Percentiles rank a stretch among this genome's conserved stretches.
Evolutionary conservation across 202 grass and related monocot species (phyloP).

Genomic region (Setaria viridis): DNA sequence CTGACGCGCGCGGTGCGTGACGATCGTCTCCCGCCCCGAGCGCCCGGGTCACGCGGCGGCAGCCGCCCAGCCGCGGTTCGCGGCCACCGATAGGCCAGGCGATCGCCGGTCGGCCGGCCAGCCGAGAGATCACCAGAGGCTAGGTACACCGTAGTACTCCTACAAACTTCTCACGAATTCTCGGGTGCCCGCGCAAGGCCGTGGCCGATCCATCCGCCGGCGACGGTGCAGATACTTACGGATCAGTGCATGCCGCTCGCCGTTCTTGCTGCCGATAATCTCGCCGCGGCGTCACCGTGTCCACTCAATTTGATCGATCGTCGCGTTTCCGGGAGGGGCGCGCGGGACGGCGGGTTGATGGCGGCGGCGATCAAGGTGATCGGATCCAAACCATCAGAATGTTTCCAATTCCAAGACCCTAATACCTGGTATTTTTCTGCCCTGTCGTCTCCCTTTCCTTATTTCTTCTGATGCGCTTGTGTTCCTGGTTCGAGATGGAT

Average conservation of each 20-base stretch:
- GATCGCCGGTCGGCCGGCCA: too few relatives aligned
- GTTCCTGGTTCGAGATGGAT: not conserved
- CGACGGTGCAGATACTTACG: not conserved
- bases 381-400: slow-evolving; percentile 52
- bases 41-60: too few relatives aligned
- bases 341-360: not conserved
- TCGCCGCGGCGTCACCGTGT: not conserved
- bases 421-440: slow-evolving; percentile 43
- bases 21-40: too few relatives aligned
- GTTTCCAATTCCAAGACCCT: slow-evolving; percentile 51
- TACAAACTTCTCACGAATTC: not conserved
- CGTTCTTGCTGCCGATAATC: not conserved
- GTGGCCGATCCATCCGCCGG: not conserved
- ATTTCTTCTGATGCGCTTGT: not conserved
- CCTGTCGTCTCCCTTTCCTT: not conserved
- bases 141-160: not conserved
- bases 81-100: too few relatives aligned
- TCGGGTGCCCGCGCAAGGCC: not conserved
- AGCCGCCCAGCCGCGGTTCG: too few relatives aligned
- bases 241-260: not conserved
- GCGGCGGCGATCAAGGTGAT: slow-evolving; percentile 46
- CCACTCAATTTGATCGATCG: not conserved
- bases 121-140: not conserved
- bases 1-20: too few relatives aligned
- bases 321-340: not conserved